Conservation (phyloP, 805 yeast species). For the Cyberlindnera maclurae region DNA sequence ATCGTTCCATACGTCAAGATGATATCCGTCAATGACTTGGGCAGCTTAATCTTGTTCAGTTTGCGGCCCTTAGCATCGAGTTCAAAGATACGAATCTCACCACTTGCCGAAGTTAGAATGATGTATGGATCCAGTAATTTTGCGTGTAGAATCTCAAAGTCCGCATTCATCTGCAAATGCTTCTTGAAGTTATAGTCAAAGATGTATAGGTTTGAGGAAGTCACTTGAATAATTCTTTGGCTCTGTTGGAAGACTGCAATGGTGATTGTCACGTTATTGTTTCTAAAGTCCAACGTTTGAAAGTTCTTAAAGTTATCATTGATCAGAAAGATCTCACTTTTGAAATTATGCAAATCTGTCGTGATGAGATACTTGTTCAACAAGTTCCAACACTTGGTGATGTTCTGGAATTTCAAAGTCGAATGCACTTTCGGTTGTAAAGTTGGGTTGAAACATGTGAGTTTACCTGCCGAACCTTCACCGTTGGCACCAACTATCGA, state of each 20-base stretch:
- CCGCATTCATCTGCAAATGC: constrained; percentile 42
- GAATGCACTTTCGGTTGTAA: constrained; percentile 62
- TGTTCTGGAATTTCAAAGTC: constrained; percentile 64
- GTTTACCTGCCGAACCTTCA: constrained; percentile 41
- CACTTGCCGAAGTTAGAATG: constrained; percentile 56
- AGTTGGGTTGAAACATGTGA: constrained; percentile 60
- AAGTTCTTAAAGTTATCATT: constrained; percentile 54
- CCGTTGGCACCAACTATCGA: constrained; percentile 72
- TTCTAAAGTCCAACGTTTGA: constrained; percentile 54
- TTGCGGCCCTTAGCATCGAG: constrained; percentile 30
- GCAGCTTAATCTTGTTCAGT: constrained; percentile 29
- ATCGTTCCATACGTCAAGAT: constrained; percentile 68
- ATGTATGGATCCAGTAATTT: constrained; percentile 56
- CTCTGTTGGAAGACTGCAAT: constrained; percentile 53
- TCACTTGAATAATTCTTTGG: constrained; percentile 64
- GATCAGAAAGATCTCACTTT: constrained; percentile 63
- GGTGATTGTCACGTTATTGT: constrained; percentile 56
- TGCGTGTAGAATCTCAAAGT: constrained; percentile 59
- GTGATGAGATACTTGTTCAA: constrained; percentile 58
- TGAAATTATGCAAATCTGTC: constrained; percentile 55
- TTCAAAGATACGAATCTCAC: constrained; percentile 59
- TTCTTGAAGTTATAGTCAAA: constrained; percentile 57
- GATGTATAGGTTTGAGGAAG: constrained; percentile 54
- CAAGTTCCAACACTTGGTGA: constrained; percentile 71
- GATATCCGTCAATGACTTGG: constrained; percentile 32